A percentile compares a stretch with the other conserved stretches of the same genome.
These are phyloP conservation scores for Parachlorella kessleri DNA, from an alignment of 139 green algal species.

Conservation along the genomic window DNA sequence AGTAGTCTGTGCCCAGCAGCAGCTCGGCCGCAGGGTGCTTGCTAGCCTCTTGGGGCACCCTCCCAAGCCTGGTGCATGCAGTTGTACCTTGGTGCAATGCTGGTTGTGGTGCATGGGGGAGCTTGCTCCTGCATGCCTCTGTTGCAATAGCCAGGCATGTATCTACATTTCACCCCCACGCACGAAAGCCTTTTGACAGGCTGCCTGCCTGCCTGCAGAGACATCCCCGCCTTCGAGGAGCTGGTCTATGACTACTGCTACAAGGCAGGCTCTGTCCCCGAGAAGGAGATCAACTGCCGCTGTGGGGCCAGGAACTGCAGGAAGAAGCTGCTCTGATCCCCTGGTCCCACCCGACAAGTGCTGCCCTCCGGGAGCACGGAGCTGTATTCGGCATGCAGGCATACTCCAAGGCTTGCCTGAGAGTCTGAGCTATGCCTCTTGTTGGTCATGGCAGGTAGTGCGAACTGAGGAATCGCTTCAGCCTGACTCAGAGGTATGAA, in stretches of 20 bases:
- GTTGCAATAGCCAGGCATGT: not conserved
- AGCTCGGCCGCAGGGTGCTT: not conserved
- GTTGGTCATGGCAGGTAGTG: no score
- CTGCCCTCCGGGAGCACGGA: no score
- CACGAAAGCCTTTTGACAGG: not conserved
- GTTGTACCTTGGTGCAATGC: not conserved
- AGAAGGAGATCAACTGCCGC: conserved; percentile 38
- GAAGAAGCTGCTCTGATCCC: conserved; percentile 40
- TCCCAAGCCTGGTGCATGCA: not conserved
- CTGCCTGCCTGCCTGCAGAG: not conserved
- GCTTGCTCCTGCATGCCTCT: not conserved
- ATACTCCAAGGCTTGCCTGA: no score
- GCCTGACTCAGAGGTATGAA: no score
- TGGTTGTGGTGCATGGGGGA: no score
- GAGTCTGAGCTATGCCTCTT: no score
- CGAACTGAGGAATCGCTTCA: no score
- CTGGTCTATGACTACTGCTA: conserved; percentile 50
- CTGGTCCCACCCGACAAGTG: no score
- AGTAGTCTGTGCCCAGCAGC: not conserved
- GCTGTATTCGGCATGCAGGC: no score
- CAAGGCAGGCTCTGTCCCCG: not conserved
- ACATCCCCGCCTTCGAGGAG: conserved; percentile 58
- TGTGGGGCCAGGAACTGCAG: conserved; percentile 44
- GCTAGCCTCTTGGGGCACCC: not conserved
- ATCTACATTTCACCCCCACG: not conserved